Base-by-base conservation (phyloP, 1,139 yeast genomes). In the Tardiomyces depauwii region DNA sequence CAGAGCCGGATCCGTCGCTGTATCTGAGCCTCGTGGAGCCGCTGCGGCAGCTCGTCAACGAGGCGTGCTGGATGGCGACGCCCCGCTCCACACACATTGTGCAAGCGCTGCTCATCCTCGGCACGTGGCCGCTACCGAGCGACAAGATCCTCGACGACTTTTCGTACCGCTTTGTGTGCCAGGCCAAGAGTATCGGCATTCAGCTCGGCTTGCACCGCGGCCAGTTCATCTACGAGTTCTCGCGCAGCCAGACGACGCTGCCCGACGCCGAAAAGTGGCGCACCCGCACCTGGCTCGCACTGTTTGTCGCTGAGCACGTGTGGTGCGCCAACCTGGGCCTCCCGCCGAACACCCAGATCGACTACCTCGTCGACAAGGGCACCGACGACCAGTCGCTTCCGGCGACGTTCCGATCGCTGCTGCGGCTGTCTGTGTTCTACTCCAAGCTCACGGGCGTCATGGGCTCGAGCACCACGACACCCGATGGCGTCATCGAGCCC, bases 201-300 rank as follows among this genome's bases (percentile, higher is more conserved):
- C 97, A 89, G 61, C 66, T 89, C 41, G 97, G 97, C n/a, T 70
- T 89, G 52, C 97, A 89, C 62, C 72, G 96, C 53, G 96, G 96
- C 18, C 85, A 85, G 60, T 89, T 88, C 59, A 86, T 88, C 54
- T 81, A 83, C 53, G 97, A 89, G 59, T 89, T 89, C 56, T 82
- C 93, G 11, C 73, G 97, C 56, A 85, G 91, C 25, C 97, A 89
- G 61, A 93, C 85, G 2, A 77, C 86, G 40, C 71, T 88, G 60
- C 93, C 94, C 0, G 88, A 88, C 63, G 91, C 96, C 2, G 96
- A 87, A 55, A 81, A 81, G 60, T 89, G 96, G 96, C 74, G 97
- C 62, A 87, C 96, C 1, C 72, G 96, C 53, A 79, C 95, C 1
- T 89, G 96, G 96, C 68, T 87, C 33, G 88, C 93, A 0, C 82